Evolutionary conservation across 352 stramenopile genomes (phyloP), one percentile per base, ranked within the genome.

Genomic region (Lagenidium giganteum): DNA sequence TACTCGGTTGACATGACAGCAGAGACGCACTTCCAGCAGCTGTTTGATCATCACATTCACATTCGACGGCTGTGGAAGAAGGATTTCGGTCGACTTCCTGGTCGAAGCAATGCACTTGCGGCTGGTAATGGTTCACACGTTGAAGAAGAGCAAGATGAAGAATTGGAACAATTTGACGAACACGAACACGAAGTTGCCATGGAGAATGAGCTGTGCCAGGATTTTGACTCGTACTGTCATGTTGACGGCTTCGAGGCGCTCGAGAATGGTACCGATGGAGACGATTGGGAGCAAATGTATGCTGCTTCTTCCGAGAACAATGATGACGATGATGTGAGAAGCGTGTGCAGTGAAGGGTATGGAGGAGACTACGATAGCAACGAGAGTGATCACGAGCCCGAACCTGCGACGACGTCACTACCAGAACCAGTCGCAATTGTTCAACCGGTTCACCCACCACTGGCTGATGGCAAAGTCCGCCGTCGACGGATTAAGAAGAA

Each of bases 1-100:
- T 74, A 73, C 16, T 56, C 48, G 18, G 47, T 70, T 30, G 34
- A 64, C 17, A 49, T 65, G 16, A 67, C 65, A 14, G 68, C 57
- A 13, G 65, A 88, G 34, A 54, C 66, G 30, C 74, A 83, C 29
- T 82, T 76, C 25, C 47, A 77, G 49, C 70, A 70, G 61, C 58
- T 88, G 3, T 63, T 83, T 11, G 70, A 86, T 22, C 59, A 79
- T 34, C 76, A 88, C 43, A 72, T 83, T 27, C 69, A 86, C 50
- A 77, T 88, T 24, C 55, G 75, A 2, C 64, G 64, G 3, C 51
- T 88, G 5, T 88, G 76, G 76, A 82, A 86, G 40, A 72, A 69
- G 18, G 76, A 88, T 25, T 88, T 88, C 57, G 76, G 76, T 1
- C 73, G 76, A 3, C 48, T 88, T 30, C 76, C 76, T 11, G 54